phyloP scores from a whole-genome alignment of 768 basidiomycete genomes.

The Pleurotus tuoliensis region DNA sequence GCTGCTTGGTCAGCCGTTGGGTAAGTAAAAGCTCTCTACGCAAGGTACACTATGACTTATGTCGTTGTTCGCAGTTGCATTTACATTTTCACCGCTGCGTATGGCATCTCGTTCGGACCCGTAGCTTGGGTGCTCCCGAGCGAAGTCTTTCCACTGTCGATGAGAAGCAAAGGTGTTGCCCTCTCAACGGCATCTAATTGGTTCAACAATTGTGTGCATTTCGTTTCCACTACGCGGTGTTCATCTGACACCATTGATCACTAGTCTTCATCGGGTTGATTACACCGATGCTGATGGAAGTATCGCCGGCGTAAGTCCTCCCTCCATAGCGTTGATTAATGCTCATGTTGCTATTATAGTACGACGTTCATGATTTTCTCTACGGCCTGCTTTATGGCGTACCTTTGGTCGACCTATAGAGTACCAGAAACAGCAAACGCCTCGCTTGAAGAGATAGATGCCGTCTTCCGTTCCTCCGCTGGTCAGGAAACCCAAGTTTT shows the following conservation, averaged over 20 bases:
- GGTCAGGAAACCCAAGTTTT: conserved; percentile 49
- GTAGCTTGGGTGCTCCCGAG: conserved; percentile 82
- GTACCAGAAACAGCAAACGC: conserved; percentile 80
- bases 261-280: conserved; percentile 73
- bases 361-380: conserved; percentile 69
- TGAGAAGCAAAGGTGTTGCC: conserved; percentile 79
- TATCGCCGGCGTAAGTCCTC: conserved; percentile 51
- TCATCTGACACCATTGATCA: background rate
- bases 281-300: conserved; percentile 62
- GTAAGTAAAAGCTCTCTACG: conserved; percentile 29
- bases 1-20: conserved; percentile 70
- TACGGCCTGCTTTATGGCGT: conserved; percentile 58
- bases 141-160: conserved; percentile 77
- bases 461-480: conserved; percentile 56
- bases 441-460: conserved; percentile 74
- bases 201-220: conserved; percentile 68
- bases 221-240: background rate
- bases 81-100: conserved; percentile 73
- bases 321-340: background rate
- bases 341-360: conserved; percentile 27
- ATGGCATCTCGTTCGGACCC: conserved; percentile 75
- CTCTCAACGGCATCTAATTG: conserved; percentile 84
- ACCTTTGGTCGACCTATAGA: conserved; percentile 64
- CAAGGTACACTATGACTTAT: background rate
- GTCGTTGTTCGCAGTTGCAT: conserved; percentile 39